Evolutionary conservation across 2,329 filamentous ascomycete genomes (phyloP), one percentile per base, ranked within the genome.

Genomic region (Dactylellina haptotyla): DNA sequence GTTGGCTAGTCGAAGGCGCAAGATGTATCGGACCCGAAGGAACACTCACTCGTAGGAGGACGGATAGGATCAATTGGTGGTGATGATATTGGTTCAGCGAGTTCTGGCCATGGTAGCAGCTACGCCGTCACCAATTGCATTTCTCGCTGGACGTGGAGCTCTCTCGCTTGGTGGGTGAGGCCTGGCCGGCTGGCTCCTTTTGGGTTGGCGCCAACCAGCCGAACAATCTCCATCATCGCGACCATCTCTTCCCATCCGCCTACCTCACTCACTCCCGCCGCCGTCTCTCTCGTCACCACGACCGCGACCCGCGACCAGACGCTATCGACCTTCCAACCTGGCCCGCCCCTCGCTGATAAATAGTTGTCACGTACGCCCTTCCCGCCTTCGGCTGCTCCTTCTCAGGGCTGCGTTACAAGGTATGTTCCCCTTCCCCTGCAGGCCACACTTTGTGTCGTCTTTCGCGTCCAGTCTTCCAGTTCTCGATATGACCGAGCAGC

Each of bases 401-500:
- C n/a, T n/a, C n/a, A n/a, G 45, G 30, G 30, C n/a, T 3, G 43
- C 25, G 20, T 45, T 2, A 23, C 18, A 25, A 54, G 54, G 64
- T 69, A 59, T 54, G 64, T 39, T 8, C 10, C 37, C 14, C 28
- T 14, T 26, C n/a, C n/a, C n/a, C n/a, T n/a, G n/a, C n/a, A n/a
- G n/a, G n/a, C n/a, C n/a, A n/a, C n/a, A n/a, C n/a, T 26, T 14
- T 12, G 32, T 58, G 50, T 61, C 53, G 28, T 45, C 51, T 51
- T 70, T 59, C 45, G 59, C 59, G 67, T 45, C 51, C 56, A 30
- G 16, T 58, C 51, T 62, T 63, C 56, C 56, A 16, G 51, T 32
- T 51, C 20, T 64, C 45, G 54, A 16, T 26, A 50, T 12, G 28
- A 51, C 8, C 41, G 5, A 51, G 25, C 48, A 6, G 37, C 20